phyloP scores from a whole-genome alignment of 192 early-diverging fungal genomes.

The Allomyces javanicus region DNA sequence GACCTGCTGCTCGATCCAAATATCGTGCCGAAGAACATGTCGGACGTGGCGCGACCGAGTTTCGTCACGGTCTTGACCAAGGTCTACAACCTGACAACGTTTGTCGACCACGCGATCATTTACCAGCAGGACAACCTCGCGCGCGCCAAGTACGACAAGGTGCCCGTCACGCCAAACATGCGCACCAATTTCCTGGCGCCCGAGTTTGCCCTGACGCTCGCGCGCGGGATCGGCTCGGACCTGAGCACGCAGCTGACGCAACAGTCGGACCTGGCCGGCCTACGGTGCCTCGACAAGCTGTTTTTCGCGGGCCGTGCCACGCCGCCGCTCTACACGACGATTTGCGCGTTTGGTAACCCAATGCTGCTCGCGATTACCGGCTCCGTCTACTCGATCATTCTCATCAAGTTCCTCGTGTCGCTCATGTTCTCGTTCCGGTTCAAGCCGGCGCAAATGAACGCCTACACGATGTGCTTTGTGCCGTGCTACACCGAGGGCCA shows the following conservation, averaged over 20 bases:
- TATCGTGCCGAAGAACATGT: not conserved
- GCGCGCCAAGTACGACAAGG: constrained; percentile 8
- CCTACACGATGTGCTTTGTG: constrained; percentile 4
- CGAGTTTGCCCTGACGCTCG: constrained; percentile 12
- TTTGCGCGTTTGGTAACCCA: constrained; percentile 1
- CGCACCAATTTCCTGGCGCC: constrained; percentile 9
- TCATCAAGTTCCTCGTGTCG: not conserved
- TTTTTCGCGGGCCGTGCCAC: not conserved
- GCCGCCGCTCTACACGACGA: constrained; percentile 3
- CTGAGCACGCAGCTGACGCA: constrained; percentile 7
- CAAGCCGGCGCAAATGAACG: constrained; percentile 1
- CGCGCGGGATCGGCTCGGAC: constrained; percentile 19
- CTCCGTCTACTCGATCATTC: not conserved
- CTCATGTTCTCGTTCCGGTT: not conserved
- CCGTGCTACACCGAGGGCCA: constrained; percentile 8
- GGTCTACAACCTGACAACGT: not conserved
- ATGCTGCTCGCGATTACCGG: not conserved
- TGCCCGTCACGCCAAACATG: constrained; percentile 12
- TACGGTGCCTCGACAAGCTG: constrained; percentile 5
- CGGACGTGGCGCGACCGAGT: not conserved
- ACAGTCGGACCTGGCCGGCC: constrained; percentile 11
- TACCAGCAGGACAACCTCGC: not conserved
- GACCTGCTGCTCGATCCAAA: not conserved
- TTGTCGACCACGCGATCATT: not conserved
- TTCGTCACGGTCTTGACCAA: not conserved